Percentiles rank a stretch among this genome's conserved stretches.
These are phyloP conservation scores for Cyberlindnera amylophila DNA, from an alignment of 805 yeast genomes.

Conservation along the genomic window DNA sequence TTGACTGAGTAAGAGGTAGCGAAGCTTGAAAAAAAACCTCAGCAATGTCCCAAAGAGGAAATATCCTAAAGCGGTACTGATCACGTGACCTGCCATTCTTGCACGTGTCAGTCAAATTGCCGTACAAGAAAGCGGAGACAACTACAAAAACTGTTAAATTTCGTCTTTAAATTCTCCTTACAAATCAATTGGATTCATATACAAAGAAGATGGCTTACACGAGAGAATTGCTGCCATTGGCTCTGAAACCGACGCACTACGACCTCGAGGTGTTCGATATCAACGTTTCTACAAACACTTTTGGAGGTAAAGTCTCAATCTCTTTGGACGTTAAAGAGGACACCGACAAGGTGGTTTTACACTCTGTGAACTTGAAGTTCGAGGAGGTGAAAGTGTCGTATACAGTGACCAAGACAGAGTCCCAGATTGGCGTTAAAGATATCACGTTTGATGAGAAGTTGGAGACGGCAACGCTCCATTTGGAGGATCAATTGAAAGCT, in stretches of 20 bases:
- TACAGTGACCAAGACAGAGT: conserved; percentile 34
- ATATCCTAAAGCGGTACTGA: no score
- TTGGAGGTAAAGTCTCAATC: conserved; percentile 50
- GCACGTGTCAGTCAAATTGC: no score
- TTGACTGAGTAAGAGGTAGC: no score
- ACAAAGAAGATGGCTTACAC: conserved; percentile 12
- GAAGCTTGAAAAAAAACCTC: no score
- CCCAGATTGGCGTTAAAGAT: conserved; percentile 23
- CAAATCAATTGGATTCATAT: neutral
- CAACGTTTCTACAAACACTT: conserved; percentile 51
- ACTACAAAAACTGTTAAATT: no score
- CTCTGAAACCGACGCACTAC: conserved; percentile 73
- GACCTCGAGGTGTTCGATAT: conserved; percentile 58
- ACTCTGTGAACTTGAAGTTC: conserved; percentile 59
- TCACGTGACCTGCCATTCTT: no score
- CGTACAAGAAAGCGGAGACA: neutral
- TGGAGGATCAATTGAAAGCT: conserved; percentile 41
- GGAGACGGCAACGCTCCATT: conserved; percentile 59
- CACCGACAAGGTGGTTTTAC: conserved; percentile 47
- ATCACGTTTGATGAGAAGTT: conserved; percentile 44
- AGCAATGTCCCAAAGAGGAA: no score
- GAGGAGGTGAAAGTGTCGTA: conserved; percentile 37
- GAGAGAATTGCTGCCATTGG: conserved; percentile 50
- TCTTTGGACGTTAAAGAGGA: conserved; percentile 48
- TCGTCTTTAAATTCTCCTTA: neutral